phyloP scores from a whole-genome alignment of 2,329 filamentous ascomycete genomes.

The Fusarium pseudoanthophilum region DNA sequence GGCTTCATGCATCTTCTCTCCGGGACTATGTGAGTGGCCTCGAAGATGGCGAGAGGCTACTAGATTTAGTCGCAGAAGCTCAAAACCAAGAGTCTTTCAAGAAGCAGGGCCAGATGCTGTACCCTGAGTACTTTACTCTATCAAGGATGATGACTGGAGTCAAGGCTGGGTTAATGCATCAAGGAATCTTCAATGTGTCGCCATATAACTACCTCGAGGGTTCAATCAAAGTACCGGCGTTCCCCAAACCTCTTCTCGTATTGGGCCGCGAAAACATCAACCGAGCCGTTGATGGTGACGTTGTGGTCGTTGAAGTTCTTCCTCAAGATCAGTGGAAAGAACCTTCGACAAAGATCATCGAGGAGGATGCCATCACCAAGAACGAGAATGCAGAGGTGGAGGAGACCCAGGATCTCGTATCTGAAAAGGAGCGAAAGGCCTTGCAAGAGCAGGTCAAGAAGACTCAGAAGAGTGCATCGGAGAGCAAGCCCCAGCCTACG shows the following conservation, averaged over 20 bases:
- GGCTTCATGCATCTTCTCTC: conserved; percentile 74
- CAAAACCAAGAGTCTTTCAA: conserved; percentile 74
- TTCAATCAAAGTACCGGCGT: conserved; percentile 87
- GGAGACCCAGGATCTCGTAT: conserved; percentile 79
- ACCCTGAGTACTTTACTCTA: conserved; percentile 87
- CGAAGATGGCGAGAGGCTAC: conserved; percentile 82
- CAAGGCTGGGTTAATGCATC: conserved; percentile 88
- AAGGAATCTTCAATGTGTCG: conserved; percentile 95
- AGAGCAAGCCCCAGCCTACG: conserved; percentile 87
- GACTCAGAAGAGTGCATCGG: conserved; percentile 79
- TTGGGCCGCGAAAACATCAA: conserved; percentile 97
- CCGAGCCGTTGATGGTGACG: conserved; percentile 88
- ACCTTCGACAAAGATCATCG: conserved; percentile 93
- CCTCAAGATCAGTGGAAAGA: conserved; percentile 97
- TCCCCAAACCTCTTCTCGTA: conserved; percentile 87
- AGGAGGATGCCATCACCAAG: conserved; percentile 90
- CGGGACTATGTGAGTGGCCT: conserved; percentile 84
- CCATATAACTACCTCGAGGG: conserved; percentile 98
- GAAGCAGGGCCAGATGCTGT: conserved; percentile 76
- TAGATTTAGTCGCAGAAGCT: conserved; percentile 92
- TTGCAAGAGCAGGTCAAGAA: conserved; percentile 92
- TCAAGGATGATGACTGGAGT: conserved; percentile 96
- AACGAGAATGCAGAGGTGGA: conserved; percentile 94
- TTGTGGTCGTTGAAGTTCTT: conserved; percentile 92
- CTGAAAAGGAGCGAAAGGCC: conserved; percentile 85